Percentiles rank a stretch among this genome's conserved stretches.
These are phyloP conservation scores for Sarcomyxa edulis DNA, from an alignment of 768 basidiomycete species.

Conservation along the genomic window DNA sequence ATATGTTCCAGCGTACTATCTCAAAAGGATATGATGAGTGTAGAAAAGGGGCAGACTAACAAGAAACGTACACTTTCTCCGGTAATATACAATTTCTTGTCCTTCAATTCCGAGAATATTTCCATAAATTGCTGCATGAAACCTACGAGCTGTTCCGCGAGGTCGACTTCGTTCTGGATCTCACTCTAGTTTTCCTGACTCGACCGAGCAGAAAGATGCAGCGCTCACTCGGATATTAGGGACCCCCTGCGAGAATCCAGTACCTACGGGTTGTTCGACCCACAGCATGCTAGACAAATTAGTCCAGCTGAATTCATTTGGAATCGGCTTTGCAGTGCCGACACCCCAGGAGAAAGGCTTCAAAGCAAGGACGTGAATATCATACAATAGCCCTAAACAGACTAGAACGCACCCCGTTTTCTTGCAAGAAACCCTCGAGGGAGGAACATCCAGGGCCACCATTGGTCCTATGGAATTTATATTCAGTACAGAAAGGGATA, in stretches of 20 bases:
- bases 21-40: constrained; percentile 1
- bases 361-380: neutral
- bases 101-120: constrained; percentile 68
- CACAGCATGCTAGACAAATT: constrained; percentile 71
- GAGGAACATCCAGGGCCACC: constrained; percentile 81
- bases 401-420: constrained; percentile 55
- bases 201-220: neutral
- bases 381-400: neutral
- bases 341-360: constrained; percentile 65
- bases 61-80: constrained; percentile 67
- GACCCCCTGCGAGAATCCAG: constrained; percentile 67
- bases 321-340: constrained; percentile 59
- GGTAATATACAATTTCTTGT: constrained; percentile 62
- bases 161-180: constrained; percentile 40
- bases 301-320: constrained; percentile 72
- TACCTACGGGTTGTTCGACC: constrained; percentile 79
- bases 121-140: constrained; percentile 75
- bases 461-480: constrained; percentile 49
- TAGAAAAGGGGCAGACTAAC: neutral
- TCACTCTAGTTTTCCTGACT: neutral
- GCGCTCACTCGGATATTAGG: constrained; percentile 53
- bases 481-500: neutral
- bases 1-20: constrained; percentile 63
- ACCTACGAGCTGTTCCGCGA: constrained; percentile 44
- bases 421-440: constrained; percentile 64